These are phyloP conservation scores for Pleurotus eryngii DNA, from an alignment of 768 basidiomycete species.

Conservation along the genomic window DNA sequence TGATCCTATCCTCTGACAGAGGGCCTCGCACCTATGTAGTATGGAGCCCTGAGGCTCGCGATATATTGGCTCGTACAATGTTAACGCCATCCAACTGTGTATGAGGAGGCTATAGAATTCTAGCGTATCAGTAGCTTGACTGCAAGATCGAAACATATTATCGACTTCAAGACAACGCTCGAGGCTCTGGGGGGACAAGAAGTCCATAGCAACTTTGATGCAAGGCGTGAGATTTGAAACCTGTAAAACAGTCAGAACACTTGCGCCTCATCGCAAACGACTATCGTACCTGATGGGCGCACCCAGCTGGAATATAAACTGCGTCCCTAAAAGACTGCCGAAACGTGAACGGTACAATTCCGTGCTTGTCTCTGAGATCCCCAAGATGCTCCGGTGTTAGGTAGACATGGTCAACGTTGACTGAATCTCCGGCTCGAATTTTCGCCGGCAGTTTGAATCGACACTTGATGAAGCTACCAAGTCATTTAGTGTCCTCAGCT, in stretches of 20 bases:
- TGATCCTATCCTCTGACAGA: too few relatives aligned
- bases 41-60: too few relatives aligned
- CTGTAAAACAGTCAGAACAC: too few relatives aligned
- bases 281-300: slow-evolving; percentile 62
- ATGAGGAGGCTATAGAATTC: neutral
- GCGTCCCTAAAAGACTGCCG: slow-evolving; percentile 73
- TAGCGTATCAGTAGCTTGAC: neutral
- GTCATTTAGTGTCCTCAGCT: slow-evolving; percentile 50
- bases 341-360: slow-evolving; percentile 57
- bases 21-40: too few relatives aligned
- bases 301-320: slow-evolving; percentile 74
- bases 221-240: slow-evolving; percentile 5
- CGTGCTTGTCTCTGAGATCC: slow-evolving; percentile 48
- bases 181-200: slow-evolving; percentile 2
- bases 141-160: neutral
- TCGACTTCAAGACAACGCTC: neutral
- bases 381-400: slow-evolving; percentile 37
- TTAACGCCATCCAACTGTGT: slow-evolving; percentile 6
- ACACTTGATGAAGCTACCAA: slow-evolving; percentile 51
- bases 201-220: slow-evolving; percentile 8
- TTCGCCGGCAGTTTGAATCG: neutral
- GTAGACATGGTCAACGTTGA: slow-evolving; percentile 3
- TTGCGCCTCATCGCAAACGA: too few relatives aligned
- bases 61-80: too few relatives aligned
- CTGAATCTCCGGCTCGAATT: neutral